Evolutionary conservation across 805 yeast genomes (phyloP).

Genomic region (Spathaspora gorwiae): DNA sequence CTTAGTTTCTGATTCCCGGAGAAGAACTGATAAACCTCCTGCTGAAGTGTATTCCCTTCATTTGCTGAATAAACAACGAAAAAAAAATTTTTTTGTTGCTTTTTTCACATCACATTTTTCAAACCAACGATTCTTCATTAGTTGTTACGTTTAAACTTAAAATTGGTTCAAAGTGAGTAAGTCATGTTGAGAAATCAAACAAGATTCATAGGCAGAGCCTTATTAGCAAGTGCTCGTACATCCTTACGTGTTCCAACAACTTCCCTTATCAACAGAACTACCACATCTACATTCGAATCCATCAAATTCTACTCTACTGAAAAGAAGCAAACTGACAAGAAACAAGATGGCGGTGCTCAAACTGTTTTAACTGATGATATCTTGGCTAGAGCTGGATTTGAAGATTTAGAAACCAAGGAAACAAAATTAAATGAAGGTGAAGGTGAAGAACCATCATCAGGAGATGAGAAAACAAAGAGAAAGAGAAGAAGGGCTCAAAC

Average conservation of each 20-base stretch:
- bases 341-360: conserved; percentile 9
- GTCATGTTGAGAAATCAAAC: conserved; percentile 7
- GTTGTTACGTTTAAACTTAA: too few species aligned
- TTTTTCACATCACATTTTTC: too few species aligned
- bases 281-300: neutral
- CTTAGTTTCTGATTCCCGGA: too few species aligned
- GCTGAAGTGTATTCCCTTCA: too few species aligned
- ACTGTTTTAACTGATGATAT: conserved; percentile 71
- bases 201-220: conserved; percentile 1
- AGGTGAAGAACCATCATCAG: conserved; percentile 10
- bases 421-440: conserved; percentile 5
- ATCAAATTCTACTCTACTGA: conserved; percentile 4
- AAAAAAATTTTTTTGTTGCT: too few species aligned
- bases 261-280: neutral
- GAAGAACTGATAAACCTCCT: too few species aligned
- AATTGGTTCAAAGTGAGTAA: too few species aligned
- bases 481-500: conserved; percentile 54
- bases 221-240: neutral
- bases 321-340: conserved; percentile 14
- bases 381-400: conserved; percentile 80
- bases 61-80: too few species aligned
- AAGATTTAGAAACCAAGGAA: conserved; percentile 27
- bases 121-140: too few species aligned
- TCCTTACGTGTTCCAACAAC: neutral
- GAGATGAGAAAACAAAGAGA: conserved; percentile 16